A percentile compares a stretch with the other conserved stretches of the same genome.
Evolutionary conservation across 768 basidiomycete genomes (phyloP).

Genomic region (Tremella mesenterica): DNA sequence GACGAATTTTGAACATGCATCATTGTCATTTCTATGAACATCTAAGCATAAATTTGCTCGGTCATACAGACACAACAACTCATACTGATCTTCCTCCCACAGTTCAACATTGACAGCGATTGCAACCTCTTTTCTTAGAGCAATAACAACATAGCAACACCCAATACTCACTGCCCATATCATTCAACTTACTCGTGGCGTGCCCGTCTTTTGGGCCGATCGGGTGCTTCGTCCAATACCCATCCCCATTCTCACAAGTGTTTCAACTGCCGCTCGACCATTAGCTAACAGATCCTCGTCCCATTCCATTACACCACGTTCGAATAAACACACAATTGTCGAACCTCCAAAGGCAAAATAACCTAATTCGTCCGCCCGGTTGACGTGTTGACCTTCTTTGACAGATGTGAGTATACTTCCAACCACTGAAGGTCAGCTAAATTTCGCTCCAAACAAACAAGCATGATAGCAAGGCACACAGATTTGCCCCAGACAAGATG

Average conservation of each 20-base stretch:
- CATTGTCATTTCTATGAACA: too few species aligned
- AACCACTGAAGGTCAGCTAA: conserved; percentile 47
- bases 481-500: neutral
- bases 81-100: too few species aligned
- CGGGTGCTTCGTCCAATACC: conserved; percentile 55
- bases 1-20: too few species aligned
- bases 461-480: neutral
- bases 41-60: too few species aligned
- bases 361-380: conserved; percentile 80
- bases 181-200: too few species aligned
- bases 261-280: conserved; percentile 76
- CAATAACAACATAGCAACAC: too few species aligned
- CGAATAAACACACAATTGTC: conserved; percentile 82
- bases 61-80: too few species aligned
- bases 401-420: conserved; percentile 81
- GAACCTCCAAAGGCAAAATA: conserved; percentile 95
- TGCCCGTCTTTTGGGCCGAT: neutral
- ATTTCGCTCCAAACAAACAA: neutral
- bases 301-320: conserved; percentile 75
- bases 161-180: too few species aligned
- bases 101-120: too few species aligned
- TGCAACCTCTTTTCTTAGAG: too few species aligned
- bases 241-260: conserved; percentile 78
- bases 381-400: conserved; percentile 69
- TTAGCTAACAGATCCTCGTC: conserved; percentile 84